These are phyloP conservation scores for Aureobasidium sp. DNA, from an alignment of 2,329 filamentous ascomycete species.

Conservation along the genomic window DNA sequence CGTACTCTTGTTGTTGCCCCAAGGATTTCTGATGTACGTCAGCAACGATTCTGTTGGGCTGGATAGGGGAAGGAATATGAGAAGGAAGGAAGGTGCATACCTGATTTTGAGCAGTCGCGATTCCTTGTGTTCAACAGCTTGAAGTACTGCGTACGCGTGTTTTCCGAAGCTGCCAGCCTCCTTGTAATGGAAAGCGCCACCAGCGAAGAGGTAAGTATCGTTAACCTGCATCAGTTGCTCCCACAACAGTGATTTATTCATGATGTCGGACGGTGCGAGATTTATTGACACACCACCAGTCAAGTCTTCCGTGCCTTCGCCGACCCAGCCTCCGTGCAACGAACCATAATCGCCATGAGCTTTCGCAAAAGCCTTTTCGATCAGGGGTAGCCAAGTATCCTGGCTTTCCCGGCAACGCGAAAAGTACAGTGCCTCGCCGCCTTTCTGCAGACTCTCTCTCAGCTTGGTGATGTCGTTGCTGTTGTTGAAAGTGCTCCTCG, in stretches of 20 bases:
- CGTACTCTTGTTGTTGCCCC: slow-evolving; percentile 63
- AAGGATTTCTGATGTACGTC: slow-evolving; percentile 50
- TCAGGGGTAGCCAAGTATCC: slow-evolving; percentile 72
- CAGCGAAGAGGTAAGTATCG: slow-evolving; percentile 68
- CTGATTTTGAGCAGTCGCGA: slow-evolving; percentile 36
- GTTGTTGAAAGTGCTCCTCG: slow-evolving; percentile 1
- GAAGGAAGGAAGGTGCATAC: background rate
- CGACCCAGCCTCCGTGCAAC: slow-evolving; percentile 65
- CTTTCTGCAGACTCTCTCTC: slow-evolving; percentile 49
- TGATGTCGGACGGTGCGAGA: slow-evolving; percentile 42
- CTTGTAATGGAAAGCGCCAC: slow-evolving; percentile 39
- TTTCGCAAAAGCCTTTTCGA: slow-evolving; percentile 80
- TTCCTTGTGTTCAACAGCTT: slow-evolving; percentile 33
- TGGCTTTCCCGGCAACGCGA: slow-evolving; percentile 61
- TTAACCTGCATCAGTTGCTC: slow-evolving; percentile 72
- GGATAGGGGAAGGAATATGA: too few species aligned
- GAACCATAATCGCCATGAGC: slow-evolving; percentile 71
- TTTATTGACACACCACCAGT: slow-evolving; percentile 43
- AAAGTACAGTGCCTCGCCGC: slow-evolving; percentile 70
- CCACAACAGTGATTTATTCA: slow-evolving; percentile 79
- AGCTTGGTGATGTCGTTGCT: slow-evolving; percentile 37
- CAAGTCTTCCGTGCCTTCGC: slow-evolving; percentile 50
- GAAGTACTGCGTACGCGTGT: slow-evolving; percentile 55
- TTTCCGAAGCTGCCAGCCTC: slow-evolving; percentile 45
- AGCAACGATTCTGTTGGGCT: background rate